Evolutionary conservation across 129 eudicot genomes (phyloP).

Genomic region (Calendula officinalis): DNA sequence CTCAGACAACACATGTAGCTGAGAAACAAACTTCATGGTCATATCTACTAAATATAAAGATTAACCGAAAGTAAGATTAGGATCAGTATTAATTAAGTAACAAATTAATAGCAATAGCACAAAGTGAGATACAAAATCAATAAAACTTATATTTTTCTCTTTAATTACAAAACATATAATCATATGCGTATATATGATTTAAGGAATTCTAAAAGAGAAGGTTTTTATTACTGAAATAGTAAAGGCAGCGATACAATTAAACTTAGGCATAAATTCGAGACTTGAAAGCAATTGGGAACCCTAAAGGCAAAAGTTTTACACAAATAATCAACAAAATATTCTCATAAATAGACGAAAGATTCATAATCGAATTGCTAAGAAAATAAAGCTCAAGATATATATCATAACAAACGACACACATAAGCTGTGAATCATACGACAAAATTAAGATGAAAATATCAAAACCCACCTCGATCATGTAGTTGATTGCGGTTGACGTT

Average conservation of each 20-base stretch:
- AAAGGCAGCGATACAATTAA: constrained; percentile 15
- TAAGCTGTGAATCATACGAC: constrained; percentile 3
- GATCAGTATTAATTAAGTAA: constrained; percentile 15
- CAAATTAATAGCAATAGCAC: constrained; percentile 13
- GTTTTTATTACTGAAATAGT: constrained; percentile 17
- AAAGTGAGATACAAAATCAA: too few relatives aligned
- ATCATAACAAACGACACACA: constrained; percentile 1
- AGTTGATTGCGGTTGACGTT: constrained; percentile 14
- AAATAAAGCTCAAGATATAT: constrained; percentile 7
- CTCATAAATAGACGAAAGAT: constrained; percentile 4
- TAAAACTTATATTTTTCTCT: constrained; percentile 7
- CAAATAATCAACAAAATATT: constrained; percentile 15
- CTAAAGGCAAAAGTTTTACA: constrained; percentile 21
- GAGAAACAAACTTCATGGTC: constrained; percentile 17
- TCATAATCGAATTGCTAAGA: constrained; percentile 22
- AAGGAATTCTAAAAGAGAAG: neutral
- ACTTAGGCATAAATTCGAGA: constrained; percentile 22
- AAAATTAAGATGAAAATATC: neutral
- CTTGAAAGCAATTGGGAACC: constrained; percentile 23
- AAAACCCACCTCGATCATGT: constrained; percentile 29
- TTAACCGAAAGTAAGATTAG: constrained; percentile 10
- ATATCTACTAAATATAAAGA: constrained; percentile 16
- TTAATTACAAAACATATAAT: constrained; percentile 6
- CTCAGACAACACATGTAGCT: constrained; percentile 24
- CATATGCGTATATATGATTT: constrained; percentile 6